These are phyloP conservation scores for Serendipita sp. DNA, from an alignment of 768 basidiomycete genomes.

Conservation along the genomic window DNA sequence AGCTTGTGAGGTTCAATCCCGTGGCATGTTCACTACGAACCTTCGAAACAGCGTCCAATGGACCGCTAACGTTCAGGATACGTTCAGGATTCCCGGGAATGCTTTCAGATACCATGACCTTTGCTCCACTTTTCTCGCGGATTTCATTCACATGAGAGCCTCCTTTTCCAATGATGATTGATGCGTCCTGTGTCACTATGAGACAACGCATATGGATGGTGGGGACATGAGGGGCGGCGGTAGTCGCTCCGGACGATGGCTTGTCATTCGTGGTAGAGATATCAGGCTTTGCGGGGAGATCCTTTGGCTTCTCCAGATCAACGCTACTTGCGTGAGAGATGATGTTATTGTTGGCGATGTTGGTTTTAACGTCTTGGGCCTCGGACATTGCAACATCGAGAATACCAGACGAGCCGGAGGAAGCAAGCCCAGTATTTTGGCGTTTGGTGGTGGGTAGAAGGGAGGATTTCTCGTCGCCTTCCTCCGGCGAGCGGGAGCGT, in stretches of 20 bases:
- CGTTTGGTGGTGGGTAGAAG: background rate
- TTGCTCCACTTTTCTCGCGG: slow-evolving; percentile 88
- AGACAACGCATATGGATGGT: slow-evolving; percentile 89
- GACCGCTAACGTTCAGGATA: slow-evolving; percentile 89
- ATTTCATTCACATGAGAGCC: slow-evolving; percentile 98
- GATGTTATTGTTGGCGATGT: background rate
- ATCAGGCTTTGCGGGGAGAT: background rate
- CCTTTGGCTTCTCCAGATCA: background rate
- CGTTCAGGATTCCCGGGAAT: slow-evolving; percentile 99
- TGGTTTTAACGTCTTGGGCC: background rate
- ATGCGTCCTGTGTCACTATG: slow-evolving; percentile 98
- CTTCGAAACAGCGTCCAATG: slow-evolving; percentile 97
- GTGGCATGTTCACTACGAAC: slow-evolving; percentile 26
- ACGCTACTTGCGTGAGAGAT: background rate
- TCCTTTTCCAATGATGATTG: slow-evolving; percentile 94
- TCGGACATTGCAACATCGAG: slow-evolving; percentile 6
- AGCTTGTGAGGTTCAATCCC: background rate
- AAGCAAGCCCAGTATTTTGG: background rate
- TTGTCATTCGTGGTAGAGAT: background rate
- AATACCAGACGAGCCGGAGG: slow-evolving; percentile 4
- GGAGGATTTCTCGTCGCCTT: background rate
- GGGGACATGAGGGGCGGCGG: background rate
- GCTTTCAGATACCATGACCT: slow-evolving; percentile 94
- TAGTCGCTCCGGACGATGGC: background rate
- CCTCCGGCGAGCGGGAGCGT: slow-evolving; percentile 2